Conservation (phyloP, 164 flowering plant species). For the Berberis thunbergii region DNA sequence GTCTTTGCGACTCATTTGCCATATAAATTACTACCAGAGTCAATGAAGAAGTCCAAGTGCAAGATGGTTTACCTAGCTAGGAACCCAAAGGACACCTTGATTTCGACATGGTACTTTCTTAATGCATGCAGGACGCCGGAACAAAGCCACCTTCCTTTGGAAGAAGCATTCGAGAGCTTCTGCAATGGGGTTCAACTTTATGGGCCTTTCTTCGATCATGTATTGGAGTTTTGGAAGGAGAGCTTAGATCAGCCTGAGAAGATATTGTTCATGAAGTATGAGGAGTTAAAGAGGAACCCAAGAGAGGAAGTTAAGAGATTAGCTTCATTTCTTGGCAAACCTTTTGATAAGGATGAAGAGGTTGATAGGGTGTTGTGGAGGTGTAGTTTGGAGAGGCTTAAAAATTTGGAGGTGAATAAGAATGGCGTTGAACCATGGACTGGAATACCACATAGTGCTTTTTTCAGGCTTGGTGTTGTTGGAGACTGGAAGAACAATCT, state of each 20-base stretch:
- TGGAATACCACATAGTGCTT: no score
- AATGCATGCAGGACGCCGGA: background rate
- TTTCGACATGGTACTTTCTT: background rate
- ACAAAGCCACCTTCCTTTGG: background rate
- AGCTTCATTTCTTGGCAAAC: constrained; percentile 5
- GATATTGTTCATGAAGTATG: constrained; percentile 3
- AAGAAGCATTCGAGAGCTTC: background rate
- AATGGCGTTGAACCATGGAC: no score
- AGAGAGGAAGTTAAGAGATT: background rate
- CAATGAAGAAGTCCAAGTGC: background rate
- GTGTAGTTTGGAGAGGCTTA: no score
- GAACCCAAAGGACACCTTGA: constrained; percentile 1
- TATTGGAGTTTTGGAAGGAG: background rate
- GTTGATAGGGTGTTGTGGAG: background rate
- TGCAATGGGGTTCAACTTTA: constrained; percentile 2
- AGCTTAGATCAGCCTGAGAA: background rate
- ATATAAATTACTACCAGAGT: background rate
- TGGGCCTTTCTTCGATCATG: constrained; percentile 4
- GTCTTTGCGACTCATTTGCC: background rate
- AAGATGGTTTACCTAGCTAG: constrained; percentile 1
- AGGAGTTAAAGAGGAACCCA: constrained; percentile 1
- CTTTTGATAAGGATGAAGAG: background rate
- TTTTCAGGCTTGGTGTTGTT: no score
- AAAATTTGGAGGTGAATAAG: background rate
- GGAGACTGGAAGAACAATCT: no score